Evolutionary conservation across 306 rosid genomes (phyloP).

Genomic region (Benincasa hispida): DNA sequence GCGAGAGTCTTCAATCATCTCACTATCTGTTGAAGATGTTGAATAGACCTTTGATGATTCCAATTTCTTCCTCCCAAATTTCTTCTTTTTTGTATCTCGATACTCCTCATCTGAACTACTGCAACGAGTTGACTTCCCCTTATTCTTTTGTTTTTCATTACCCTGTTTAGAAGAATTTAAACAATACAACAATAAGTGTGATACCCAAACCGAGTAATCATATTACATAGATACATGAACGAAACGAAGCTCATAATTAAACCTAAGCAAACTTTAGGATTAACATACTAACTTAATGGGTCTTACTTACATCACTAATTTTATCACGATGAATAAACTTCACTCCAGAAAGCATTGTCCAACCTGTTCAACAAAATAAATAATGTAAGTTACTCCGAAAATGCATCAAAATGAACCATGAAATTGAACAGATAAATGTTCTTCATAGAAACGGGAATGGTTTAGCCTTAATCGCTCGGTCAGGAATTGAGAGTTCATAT

Average conservation of each 20-base stretch:
- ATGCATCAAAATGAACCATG: not conserved
- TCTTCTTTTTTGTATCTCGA: conserved; percentile 29
- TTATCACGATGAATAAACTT: conserved; percentile 32
- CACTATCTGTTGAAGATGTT: conserved; percentile 30
- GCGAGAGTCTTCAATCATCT: conserved; percentile 19
- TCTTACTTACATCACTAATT: conserved; percentile 24
- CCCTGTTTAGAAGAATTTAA: conserved; percentile 18
- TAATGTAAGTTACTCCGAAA: not conserved
- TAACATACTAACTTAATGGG: not conserved
- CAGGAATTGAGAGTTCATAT: not conserved
- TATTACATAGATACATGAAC: not conserved
- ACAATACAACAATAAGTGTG: not conserved
- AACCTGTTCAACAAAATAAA: not conserved
- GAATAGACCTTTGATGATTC: conserved; percentile 50
- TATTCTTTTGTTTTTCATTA: conserved; percentile 21
- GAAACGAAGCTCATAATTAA: not conserved
- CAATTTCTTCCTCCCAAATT: conserved; percentile 50
- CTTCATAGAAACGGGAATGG: not conserved
- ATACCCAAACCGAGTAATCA: not conserved
- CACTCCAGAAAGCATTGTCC: conserved; percentile 32
- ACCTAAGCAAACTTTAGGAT: not conserved
- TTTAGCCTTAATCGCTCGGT: not conserved
- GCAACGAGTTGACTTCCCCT: conserved; percentile 29
- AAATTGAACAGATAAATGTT: not conserved
- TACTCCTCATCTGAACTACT: conserved; percentile 47